Evolutionary conservation across 1,284 basidiomycete species (phyloP).

Genomic region (Anthracocystis panici-leucophaei): DNA sequence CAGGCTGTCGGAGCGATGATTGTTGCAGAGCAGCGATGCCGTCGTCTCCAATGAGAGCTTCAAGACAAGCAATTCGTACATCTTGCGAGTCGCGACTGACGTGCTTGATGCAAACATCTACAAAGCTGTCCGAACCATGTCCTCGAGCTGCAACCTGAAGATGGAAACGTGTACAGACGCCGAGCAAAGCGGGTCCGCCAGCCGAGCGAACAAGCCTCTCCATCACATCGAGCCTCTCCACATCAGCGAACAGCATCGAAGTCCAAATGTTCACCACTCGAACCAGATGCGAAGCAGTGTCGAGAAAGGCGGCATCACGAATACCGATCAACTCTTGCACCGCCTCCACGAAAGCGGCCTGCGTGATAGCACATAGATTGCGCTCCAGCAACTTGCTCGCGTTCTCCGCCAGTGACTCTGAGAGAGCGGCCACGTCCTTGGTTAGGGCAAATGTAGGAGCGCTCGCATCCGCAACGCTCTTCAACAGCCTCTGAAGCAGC

Average conservation of each 20-base stretch:
- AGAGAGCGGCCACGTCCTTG: constrained; percentile 17
- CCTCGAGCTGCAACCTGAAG: constrained; percentile 23
- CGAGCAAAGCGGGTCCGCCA: constrained; percentile 33
- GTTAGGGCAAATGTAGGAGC: constrained; percentile 14
- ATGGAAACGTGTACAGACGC: constrained; percentile 27
- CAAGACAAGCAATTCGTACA: constrained; percentile 36
- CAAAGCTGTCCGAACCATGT: constrained; percentile 8
- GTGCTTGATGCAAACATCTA: constrained; percentile 23
- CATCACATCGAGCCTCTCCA: constrained; percentile 16
- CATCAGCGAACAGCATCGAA: constrained; percentile 16
- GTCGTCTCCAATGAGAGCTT: constrained; percentile 39
- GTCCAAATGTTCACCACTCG: constrained; percentile 28
- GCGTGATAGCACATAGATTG: constrained; percentile 52
- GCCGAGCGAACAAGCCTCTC: constrained; percentile 16
- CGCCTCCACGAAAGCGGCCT: constrained; percentile 52
- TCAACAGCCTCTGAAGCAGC: constrained; percentile 33
- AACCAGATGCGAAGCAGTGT: constrained; percentile 11
- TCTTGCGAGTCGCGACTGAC: constrained; percentile 16
- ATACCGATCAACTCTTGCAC: constrained; percentile 38
- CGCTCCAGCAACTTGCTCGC: constrained; percentile 37
- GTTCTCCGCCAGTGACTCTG: constrained; percentile 9
- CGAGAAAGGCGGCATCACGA: constrained; percentile 21
- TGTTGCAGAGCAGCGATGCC: constrained; percentile 24
- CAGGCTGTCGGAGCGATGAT: constrained; percentile 13
- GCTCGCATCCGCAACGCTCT: constrained; percentile 33